phyloP scores from a whole-genome alignment of 73 alveolate species.

The Uronychia setigera region DNA sequence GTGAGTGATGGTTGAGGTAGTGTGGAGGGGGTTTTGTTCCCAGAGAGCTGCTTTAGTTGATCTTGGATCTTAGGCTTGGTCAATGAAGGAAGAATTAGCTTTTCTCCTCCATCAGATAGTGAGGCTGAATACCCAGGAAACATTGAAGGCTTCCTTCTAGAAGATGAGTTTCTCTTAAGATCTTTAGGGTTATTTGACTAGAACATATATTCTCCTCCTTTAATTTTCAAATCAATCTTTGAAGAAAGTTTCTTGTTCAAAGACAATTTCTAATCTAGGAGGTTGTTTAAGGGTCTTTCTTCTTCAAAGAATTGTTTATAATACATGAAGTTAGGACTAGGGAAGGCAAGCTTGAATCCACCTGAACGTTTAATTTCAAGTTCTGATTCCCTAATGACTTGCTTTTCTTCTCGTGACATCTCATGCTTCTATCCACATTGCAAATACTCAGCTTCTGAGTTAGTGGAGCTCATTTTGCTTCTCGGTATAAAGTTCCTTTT shows the following conservation, averaged over 20 bases:
- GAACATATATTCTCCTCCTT: neutral
- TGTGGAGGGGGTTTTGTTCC: no score
- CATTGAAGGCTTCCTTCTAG: no score
- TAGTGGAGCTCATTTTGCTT: neutral
- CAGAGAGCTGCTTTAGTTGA: no score
- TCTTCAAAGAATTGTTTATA: slow-evolving; percentile 82
- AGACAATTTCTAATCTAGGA: slow-evolving; percentile 15
- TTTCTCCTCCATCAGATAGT: no score
- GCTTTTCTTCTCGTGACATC: slow-evolving; percentile 50
- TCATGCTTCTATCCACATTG: neutral
- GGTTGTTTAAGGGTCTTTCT: slow-evolving; percentile 69
- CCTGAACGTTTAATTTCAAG: slow-evolving; percentile 70
- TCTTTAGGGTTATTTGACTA: neutral
- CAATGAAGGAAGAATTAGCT: no score
- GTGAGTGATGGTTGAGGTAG: no score
- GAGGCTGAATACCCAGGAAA: no score
- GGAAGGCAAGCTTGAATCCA: slow-evolving; percentile 77
- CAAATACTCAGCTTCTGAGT: neutral
- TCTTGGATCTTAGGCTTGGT: no score
- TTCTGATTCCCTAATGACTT: slow-evolving; percentile 55
- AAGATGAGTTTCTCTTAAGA: no score
- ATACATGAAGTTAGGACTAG: slow-evolving; percentile 60
- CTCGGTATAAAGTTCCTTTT: neutral
- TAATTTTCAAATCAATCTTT: neutral
- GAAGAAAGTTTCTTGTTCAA: neutral